phyloP scores from a whole-genome alignment of 2,329 filamentous ascomycete species.

The Fusarium pseudograminearum region DNA sequence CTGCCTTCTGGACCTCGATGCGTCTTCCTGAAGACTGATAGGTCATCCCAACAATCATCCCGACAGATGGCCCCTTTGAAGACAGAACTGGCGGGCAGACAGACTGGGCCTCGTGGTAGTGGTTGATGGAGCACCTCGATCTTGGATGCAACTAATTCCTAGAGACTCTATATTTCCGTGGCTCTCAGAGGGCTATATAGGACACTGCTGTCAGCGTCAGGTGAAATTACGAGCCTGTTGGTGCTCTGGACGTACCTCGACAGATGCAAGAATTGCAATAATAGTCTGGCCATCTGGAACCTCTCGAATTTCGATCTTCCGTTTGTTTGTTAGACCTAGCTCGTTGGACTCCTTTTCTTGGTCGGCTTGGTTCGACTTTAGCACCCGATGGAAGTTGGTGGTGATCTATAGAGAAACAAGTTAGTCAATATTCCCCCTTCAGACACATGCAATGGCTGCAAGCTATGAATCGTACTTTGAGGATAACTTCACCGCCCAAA shows the following conservation, averaged over 20 bases:
- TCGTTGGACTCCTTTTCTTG: accelerated
- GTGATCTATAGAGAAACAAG: not conserved
- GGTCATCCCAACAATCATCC: not conserved
- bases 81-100: not conserved
- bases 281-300: not conserved
- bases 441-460: too few species aligned
- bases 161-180: not conserved
- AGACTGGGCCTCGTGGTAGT: too few species aligned
- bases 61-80: not conserved
- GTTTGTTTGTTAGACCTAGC: not conserved
- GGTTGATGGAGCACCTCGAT: too few species aligned
- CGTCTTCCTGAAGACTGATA: not conserved
- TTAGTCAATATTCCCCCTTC: too few species aligned
- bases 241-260: not conserved
- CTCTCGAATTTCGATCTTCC: not conserved
- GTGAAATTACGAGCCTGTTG: not conserved
- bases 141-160: not conserved
- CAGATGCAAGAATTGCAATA: not conserved
- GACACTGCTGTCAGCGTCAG: not conserved
- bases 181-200: not conserved
- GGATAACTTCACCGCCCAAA: not conserved
- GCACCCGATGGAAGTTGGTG: not conserved
- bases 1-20: accelerated
- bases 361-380: not conserved
- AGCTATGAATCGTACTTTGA: not conserved